These are phyloP conservation scores for Vachellia collinsii DNA, from an alignment of 306 rosid genomes.

Conservation along the genomic window DNA sequence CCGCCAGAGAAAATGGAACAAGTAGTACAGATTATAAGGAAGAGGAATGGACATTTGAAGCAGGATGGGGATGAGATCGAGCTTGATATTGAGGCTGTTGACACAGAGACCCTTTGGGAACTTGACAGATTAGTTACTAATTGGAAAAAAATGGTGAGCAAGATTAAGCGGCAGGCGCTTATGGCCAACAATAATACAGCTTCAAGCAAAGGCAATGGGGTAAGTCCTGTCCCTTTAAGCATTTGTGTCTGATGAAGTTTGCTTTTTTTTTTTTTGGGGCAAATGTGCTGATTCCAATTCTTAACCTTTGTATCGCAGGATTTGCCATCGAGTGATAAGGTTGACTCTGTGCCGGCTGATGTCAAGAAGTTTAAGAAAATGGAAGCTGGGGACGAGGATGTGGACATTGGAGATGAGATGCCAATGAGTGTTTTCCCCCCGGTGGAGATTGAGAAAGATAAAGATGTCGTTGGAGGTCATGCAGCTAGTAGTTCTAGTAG, in stretches of 20 bases:
- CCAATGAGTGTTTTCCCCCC: slow-evolving; percentile 86
- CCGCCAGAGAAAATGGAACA: slow-evolving; percentile 97
- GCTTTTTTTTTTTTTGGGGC: no score
- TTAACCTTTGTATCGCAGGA: slow-evolving; percentile 43
- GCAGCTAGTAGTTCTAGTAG: slow-evolving; percentile 79
- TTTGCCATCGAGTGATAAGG: slow-evolving; percentile 47
- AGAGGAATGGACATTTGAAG: slow-evolving; percentile 88
- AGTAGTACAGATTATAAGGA: slow-evolving; percentile 86
- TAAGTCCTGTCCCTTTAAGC: slow-evolving; percentile 26
- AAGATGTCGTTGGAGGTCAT: slow-evolving; percentile 61
- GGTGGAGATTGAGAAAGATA: slow-evolving; percentile 90
- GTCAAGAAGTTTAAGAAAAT: slow-evolving; percentile 73
- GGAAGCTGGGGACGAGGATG: slow-evolving; percentile 90
- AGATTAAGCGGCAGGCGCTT: slow-evolving; percentile 84
- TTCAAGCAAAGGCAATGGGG: slow-evolving; percentile 62
- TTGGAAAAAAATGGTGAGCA: slow-evolving; percentile 91
- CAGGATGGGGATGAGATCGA: slow-evolving; percentile 99
- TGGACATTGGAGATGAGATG: slow-evolving; percentile 94
- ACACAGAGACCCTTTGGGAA: slow-evolving; percentile 98
- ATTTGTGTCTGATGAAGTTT: not conserved
- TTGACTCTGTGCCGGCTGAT: slow-evolving; percentile 48
- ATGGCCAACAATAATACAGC: slow-evolving; percentile 50
- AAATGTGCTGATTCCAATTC: slow-evolving; percentile 1
- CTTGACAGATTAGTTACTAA: slow-evolving; percentile 91
- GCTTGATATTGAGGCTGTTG: slow-evolving; percentile 94